These are phyloP conservation scores for Nigrospora osmanthi DNA, from an alignment of 2,329 filamentous ascomycete genomes.

Conservation along the genomic window DNA sequence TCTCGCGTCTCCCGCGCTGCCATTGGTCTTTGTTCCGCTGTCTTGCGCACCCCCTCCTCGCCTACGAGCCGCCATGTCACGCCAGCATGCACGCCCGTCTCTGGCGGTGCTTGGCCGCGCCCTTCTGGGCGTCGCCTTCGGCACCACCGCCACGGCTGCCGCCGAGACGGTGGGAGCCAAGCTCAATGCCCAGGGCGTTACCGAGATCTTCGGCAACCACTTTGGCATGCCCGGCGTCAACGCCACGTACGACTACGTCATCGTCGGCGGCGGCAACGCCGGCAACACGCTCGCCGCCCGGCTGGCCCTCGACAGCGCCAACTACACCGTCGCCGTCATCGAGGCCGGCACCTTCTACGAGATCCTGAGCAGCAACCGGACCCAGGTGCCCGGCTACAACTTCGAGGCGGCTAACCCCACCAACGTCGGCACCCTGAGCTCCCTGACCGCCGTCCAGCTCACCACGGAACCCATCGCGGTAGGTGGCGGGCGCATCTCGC, in stretches of 20 bases:
- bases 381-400: not conserved
- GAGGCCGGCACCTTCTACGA: not conserved
- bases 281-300: not conserved
- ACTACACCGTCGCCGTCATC: no score
- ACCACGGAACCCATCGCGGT: not conserved
- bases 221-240: no score
- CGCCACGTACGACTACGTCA: constrained; percentile 9
- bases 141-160: not conserved
- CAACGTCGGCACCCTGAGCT: not conserved
- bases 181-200: not conserved
- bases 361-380: not conserved
- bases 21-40: not conserved
- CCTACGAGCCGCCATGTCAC: not conserved
- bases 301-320: not conserved
- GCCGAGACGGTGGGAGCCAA: not conserved
- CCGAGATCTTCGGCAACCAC: no score
- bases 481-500: not conserved
- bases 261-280: constrained; percentile 26
- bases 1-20: not conserved
- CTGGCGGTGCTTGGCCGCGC: not conserved
- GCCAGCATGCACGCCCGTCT: not conserved
- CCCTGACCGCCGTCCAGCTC: not conserved
- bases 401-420: not conserved
- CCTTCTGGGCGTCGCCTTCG: not conserved
- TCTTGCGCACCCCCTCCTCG: not conserved